A percentile compares a stretch with the other conserved stretches of the same genome.
Evolutionary conservation across 1,284 basidiomycete genomes (phyloP).

Genomic region (Peniophora sp.): DNA sequence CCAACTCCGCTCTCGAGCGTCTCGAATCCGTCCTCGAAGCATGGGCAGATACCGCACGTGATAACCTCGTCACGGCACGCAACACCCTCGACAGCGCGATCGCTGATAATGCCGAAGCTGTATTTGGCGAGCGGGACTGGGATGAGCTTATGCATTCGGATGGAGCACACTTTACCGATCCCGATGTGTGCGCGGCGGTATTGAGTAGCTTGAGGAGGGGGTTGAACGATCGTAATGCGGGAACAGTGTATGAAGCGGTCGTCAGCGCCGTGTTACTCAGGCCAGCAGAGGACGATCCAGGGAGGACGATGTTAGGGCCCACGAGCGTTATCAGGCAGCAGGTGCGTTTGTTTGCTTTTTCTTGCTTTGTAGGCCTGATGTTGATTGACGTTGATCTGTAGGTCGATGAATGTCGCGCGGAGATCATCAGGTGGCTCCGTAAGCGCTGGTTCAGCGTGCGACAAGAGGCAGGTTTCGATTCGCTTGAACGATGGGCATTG

Average conservation of each 20-base stretch:
- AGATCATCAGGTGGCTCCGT: conserved; percentile 59
- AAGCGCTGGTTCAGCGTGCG: conserved; percentile 73
- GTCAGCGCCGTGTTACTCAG: background rate
- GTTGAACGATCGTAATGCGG: conserved; percentile 53
- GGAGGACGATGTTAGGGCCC: conserved; percentile 51
- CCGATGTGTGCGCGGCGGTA: conserved; percentile 62
- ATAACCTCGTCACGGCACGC: conserved; percentile 56
- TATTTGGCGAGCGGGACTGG: conserved; percentile 67
- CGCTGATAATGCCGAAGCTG: conserved; percentile 48
- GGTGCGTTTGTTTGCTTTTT: too few species aligned
- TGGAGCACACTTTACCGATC: conserved; percentile 66
- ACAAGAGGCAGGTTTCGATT: conserved; percentile 74
- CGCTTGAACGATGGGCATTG: conserved; percentile 77
- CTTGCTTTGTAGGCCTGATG: too few species aligned
- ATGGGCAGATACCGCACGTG: conserved; percentile 61
- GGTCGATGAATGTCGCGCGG: conserved; percentile 67
- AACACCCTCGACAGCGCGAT: conserved; percentile 55
- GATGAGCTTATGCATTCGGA: conserved; percentile 62
- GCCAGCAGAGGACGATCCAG: conserved; percentile 18
- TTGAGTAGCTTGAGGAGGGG: conserved; percentile 59
- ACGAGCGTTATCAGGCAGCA: conserved; percentile 43
- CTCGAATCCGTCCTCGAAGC: conserved; percentile 46
- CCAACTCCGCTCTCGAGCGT: conserved; percentile 54
- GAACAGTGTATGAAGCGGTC: conserved; percentile 64
- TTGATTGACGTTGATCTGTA: conserved; percentile 22